Conservation (phyloP, 495 filamentous ascomycete genomes). For the Lasiosphaeris hirsuta region DNA sequence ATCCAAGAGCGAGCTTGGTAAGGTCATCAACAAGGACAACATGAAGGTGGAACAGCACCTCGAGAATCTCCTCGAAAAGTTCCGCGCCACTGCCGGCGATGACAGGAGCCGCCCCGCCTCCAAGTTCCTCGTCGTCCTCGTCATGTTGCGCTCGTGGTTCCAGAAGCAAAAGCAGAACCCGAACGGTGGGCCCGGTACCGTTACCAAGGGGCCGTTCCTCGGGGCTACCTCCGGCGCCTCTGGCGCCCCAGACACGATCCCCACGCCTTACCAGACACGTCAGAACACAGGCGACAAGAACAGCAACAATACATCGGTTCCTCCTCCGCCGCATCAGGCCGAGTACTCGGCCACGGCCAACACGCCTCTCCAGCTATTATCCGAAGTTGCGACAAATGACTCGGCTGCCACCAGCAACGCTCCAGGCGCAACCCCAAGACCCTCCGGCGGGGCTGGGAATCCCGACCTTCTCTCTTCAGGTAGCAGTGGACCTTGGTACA, state of each 20-base stretch:
- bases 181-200: not conserved
- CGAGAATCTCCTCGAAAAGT: slow-evolving; percentile 61
- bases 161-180: slow-evolving; percentile 38
- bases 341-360: slow-evolving; percentile 36
- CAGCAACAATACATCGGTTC: slow-evolving; percentile 24
- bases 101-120: slow-evolving; percentile 65
- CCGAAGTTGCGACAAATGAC: slow-evolving; percentile 63
- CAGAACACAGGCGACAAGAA: slow-evolving; percentile 1
- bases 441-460: slow-evolving; percentile 3
- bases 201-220: not conserved
- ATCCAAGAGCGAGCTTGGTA: slow-evolving; percentile 65
- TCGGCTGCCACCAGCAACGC: slow-evolving; percentile 23
- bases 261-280: slow-evolving; percentile 4
- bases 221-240: slow-evolving; percentile 4
- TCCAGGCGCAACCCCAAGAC: too few species aligned
- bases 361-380: slow-evolving; percentile 62
- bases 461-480: slow-evolving; percentile 7
- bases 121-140: slow-evolving; percentile 74
- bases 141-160: slow-evolving; percentile 73
- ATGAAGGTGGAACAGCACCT: slow-evolving; percentile 75
- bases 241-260: slow-evolving; percentile 1
- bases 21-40: slow-evolving; percentile 69
- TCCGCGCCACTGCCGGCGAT: slow-evolving; percentile 59
- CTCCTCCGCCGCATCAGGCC: slow-evolving; percentile 14
- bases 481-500: slow-evolving; percentile 2